Evolutionary conservation across 2,329 filamentous ascomycete genomes (phyloP).

Genomic region (Coniochaeta prunicola): DNA sequence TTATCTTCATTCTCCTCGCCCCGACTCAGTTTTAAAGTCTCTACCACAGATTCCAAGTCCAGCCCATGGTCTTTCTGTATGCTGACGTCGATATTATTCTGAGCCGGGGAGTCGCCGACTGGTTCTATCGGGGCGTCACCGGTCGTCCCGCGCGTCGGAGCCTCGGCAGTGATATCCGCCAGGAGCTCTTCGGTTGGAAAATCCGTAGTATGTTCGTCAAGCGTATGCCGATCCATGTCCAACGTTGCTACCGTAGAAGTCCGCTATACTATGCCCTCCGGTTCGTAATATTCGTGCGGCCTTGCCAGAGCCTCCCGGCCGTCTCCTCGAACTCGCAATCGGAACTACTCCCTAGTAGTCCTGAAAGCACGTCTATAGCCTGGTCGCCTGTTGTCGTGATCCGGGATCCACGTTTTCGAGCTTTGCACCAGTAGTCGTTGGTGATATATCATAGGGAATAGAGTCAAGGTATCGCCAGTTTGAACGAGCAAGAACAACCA

Average conservation of each 20-base stretch:
- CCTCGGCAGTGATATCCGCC: too few relatives aligned
- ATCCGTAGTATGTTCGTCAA: too few relatives aligned
- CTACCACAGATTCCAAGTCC: neutral
- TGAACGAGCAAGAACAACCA: neutral
- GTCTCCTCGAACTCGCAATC: neutral
- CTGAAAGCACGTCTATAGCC: neutral
- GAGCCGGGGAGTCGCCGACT: too few relatives aligned
- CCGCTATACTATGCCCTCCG: too few relatives aligned
- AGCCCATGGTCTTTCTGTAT: neutral
- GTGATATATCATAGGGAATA: neutral
- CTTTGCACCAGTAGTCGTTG: neutral
- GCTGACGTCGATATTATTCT: neutral
- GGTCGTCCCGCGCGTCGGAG: too few relatives aligned
- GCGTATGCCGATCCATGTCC: too few relatives aligned
- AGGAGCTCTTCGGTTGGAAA: too few relatives aligned
- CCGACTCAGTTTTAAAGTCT: neutral
- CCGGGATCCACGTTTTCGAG: neutral
- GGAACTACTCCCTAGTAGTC: neutral
- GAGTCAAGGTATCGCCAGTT: neutral
- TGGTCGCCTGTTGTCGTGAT: neutral
- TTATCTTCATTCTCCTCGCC: neutral
- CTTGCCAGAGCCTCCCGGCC: too few relatives aligned
- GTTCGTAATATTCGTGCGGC: too few relatives aligned
- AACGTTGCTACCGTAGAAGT: too few relatives aligned
- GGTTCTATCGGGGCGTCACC: too few relatives aligned